A percentile compares a stretch with the other conserved stretches of the same genome.
phyloP scores from a whole-genome alignment of 441 rosid genomes.

The Erysimum pusillum region DNA sequence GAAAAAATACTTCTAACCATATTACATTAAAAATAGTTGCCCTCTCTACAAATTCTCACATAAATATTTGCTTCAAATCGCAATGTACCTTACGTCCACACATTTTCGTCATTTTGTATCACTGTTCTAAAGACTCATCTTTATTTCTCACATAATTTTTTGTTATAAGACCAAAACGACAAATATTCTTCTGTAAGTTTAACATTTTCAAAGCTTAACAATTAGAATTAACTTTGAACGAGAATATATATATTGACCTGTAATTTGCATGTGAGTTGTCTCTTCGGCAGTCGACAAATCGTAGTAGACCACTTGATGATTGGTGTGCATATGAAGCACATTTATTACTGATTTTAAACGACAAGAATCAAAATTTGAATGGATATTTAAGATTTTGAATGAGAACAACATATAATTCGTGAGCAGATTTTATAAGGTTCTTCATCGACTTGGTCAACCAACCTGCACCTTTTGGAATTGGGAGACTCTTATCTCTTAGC shows the following conservation, averaged over 20 bases:
- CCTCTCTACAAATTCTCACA: not conserved
- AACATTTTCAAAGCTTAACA: not conserved
- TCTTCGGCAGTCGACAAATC: not conserved
- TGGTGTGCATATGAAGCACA: not conserved
- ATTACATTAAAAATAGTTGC: not conserved
- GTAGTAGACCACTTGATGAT: conserved; percentile 6
- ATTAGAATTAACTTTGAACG: no score
- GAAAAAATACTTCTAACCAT: not conserved
- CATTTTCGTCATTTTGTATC: not conserved
- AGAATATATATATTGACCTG: not conserved
- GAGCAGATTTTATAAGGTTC: not conserved
- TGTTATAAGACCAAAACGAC: not conserved
- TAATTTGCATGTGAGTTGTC: conserved; percentile 27
- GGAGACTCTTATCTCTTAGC: no score
- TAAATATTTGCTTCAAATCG: not conserved
- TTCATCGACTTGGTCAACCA: no score
- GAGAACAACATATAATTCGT: not conserved
- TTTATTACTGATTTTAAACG: not conserved
- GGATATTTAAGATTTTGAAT: not conserved
- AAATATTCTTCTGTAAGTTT: not conserved
- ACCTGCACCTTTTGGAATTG: no score
- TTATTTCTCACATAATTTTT: not conserved
- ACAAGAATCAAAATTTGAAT: not conserved
- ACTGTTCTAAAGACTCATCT: not conserved
- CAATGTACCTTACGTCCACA: not conserved